Percentiles rank a stretch among this genome's conserved stretches.
These are phyloP conservation scores for Lipomyces spencermartinsiae DNA, from an alignment of 805 yeast species.

Conservation along the genomic window DNA sequence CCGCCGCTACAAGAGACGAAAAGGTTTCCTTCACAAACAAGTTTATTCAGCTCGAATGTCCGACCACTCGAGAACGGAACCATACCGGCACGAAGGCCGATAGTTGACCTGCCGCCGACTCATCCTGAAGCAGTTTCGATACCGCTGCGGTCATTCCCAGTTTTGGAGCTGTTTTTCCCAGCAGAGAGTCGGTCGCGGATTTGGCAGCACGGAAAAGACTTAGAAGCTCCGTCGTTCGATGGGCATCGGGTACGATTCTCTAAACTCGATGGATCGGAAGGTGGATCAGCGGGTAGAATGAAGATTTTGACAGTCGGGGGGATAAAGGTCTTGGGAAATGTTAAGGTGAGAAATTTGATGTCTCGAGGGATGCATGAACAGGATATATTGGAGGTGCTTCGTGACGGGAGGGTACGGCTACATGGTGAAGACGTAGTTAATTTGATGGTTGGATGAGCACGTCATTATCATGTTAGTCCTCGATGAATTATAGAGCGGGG, in stretches of 20 bases:
- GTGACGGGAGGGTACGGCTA: constrained; percentile 31
- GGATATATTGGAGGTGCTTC: constrained; percentile 25
- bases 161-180: constrained; percentile 33
- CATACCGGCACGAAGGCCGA: constrained; percentile 15
- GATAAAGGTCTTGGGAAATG: constrained; percentile 29
- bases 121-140: constrained; percentile 32
- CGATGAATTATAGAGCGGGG: neutral
- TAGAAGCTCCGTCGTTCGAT: constrained; percentile 32
- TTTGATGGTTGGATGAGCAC: constrained; percentile 21
- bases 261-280: constrained; percentile 7
- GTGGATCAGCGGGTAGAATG: constrained; percentile 18
- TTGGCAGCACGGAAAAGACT: constrained; percentile 22
- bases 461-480: neutral
- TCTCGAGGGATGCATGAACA: constrained; percentile 23
- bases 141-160: constrained; percentile 24
- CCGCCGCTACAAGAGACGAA: neutral
- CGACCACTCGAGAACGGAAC: constrained; percentile 12
- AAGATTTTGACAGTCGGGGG: constrained; percentile 28
- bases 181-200: constrained; percentile 23
- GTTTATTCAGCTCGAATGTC: constrained; percentile 19
- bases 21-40: neutral
- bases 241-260: constrained; percentile 36
- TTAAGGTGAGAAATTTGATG: constrained; percentile 29
- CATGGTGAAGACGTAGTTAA: constrained; percentile 34
- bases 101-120: constrained; percentile 32